phyloP scores from a whole-genome alignment of 108 stramenopile species.

The Skeletonema costatum region DNA sequence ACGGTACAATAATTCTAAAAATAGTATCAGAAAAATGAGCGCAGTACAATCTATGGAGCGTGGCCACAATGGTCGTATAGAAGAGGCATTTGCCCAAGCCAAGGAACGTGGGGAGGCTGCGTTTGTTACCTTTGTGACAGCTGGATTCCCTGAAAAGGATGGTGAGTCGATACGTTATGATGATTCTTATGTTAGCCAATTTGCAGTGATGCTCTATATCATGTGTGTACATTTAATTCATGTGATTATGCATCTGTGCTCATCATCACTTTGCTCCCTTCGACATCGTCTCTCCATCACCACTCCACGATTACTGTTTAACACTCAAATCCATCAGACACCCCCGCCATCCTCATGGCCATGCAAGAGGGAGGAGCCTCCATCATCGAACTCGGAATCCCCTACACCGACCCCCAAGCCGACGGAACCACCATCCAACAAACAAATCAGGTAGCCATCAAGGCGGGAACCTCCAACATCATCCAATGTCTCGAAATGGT shows the following conservation, averaged over 20 bases:
- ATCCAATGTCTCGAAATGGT: constrained; percentile 87
- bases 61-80: constrained; percentile 79
- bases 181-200: not conserved
- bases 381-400: constrained; percentile 97
- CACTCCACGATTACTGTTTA: not conserved
- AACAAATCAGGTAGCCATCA: constrained; percentile 95
- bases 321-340: constrained; percentile 55
- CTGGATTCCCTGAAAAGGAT: constrained; percentile 81
- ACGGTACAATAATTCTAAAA: not conserved
- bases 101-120: constrained; percentile 85
- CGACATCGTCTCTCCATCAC: not conserved
- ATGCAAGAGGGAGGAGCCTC: constrained; percentile 96
- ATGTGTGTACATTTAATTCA: not conserved
- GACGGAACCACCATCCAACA: constrained; percentile 97
- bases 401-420: constrained; percentile 99
- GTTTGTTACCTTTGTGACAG: constrained; percentile 89
- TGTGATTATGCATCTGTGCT: not conserved
- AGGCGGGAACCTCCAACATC: constrained; percentile 85
- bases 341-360: constrained; percentile 92
- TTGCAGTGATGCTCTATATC: not conserved
- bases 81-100: constrained; percentile 80
- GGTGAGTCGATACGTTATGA: constrained; percentile 43
- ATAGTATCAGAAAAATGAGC: not conserved
- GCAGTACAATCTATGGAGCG: constrained; percentile 60
- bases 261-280: not conserved